Base-by-base conservation (phyloP, 2,329 filamentous ascomycete genomes). In the Diaporthe aspalathi region DNA sequence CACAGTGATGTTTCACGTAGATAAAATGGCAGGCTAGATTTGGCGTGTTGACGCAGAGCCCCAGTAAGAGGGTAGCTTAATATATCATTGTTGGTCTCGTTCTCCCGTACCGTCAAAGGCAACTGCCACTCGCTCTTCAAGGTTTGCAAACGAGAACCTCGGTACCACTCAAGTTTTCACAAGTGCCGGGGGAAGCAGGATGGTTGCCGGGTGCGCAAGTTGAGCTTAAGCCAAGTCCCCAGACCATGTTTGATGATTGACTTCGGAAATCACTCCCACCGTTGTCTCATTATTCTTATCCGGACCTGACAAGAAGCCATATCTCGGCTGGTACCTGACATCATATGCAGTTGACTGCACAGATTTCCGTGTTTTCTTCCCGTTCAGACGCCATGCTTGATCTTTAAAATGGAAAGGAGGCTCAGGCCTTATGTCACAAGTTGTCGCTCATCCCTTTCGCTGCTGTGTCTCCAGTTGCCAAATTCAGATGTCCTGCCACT, bases 401-500 rank as follows among this genome's bases (percentile, higher is more conserved):
- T 38, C 12, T 17, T 38, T 17, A 38, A n/a, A 35, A 5, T 16
- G 27, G 2, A 54, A 8, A 3, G 9, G 2, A 12, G 20, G 27
- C 5, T 17, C 20, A n/a, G 20, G 2, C 52, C 20, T 11, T 12
- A 24, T 12, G 17, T 40, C 29, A 6, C 53, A 22, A 40, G n/a
- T 2, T 5, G 11, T 40, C 11, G n/a, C 7, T 24, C 20, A n/a
- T 24, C 17, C n/a, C 20, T 22, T 5, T 24, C 24, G 1, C 29
- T 6, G 12, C 29, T 14, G 3, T 6, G 29, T 49, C 22, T 12
- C 24, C 7, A 47, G 7, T 32, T n/a, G 20, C 24, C 24, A 22
- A 7, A 12, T 32, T 29, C n/a, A 63, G 5, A 45, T 35, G 20
- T 63, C 57, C 40, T 63, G 57, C 57, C 57, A 47, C 57, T 45